phyloP scores from a whole-genome alignment of 768 basidiomycete species.

The Megacollybia marginata region DNA sequence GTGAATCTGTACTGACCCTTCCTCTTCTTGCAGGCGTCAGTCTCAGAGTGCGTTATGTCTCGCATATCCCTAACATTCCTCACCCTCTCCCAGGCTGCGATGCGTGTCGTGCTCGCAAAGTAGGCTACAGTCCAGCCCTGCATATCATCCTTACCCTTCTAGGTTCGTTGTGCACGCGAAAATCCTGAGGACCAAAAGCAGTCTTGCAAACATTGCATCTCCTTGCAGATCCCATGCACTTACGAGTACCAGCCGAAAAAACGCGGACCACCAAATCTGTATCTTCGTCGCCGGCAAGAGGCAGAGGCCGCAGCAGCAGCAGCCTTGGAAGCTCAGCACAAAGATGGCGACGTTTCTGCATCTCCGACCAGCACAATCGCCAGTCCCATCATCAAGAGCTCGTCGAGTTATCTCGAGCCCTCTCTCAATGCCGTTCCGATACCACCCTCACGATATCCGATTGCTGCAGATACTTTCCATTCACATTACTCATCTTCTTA shows the following conservation, averaged over 20 bases:
- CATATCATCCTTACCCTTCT: too few species aligned
- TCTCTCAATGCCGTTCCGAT: constrained; percentile 34
- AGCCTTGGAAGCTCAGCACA: constrained; percentile 27
- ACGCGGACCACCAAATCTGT: constrained; percentile 86
- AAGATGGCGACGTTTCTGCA: constrained; percentile 26
- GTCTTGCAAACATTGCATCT: constrained; percentile 82
- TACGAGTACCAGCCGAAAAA: constrained; percentile 95
- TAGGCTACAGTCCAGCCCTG: too few species aligned
- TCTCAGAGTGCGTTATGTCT: constrained; percentile 60
- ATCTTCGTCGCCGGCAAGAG: constrained; percentile 75
- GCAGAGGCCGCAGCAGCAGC: constrained; percentile 53
- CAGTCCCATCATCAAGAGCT: constrained; percentile 45
- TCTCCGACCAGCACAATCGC: constrained; percentile 42
- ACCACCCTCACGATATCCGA: constrained; percentile 64
- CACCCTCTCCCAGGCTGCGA: constrained; percentile 56
- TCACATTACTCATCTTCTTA: constrained; percentile 42
- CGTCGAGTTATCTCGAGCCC: constrained; percentile 37
- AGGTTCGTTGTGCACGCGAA: constrained; percentile 74
- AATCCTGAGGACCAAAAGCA: constrained; percentile 70
- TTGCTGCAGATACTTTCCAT: constrained; percentile 62
- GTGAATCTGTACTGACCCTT: constrained; percentile 23
- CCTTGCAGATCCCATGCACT: constrained; percentile 77
- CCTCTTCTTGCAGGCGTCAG: constrained; percentile 55
- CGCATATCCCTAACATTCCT: constrained; percentile 11
- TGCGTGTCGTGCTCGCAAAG: constrained; percentile 76